A percentile compares a stretch with the other conserved stretches of the same genome.
Evolutionary conservation across 176 grass and related monocot species (phyloP).

Genomic region (Phoenix dactylifera): DNA sequence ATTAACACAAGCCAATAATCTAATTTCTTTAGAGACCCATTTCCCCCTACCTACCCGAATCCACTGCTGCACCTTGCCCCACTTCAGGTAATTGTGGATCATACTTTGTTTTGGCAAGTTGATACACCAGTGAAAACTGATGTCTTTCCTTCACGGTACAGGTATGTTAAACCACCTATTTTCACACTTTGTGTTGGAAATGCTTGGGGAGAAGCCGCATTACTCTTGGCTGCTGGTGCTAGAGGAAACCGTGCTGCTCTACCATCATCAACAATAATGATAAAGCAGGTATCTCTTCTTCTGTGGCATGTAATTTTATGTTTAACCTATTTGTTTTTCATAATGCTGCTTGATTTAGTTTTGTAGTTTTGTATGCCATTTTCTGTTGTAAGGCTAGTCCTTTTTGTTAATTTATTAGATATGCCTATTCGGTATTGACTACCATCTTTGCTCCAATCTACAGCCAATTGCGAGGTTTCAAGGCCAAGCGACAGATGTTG

Average conservation of each 20-base stretch:
- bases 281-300: conserved; percentile 56
- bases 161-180: conserved; percentile 77
- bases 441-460: conserved; percentile 20
- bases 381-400: too few species aligned
- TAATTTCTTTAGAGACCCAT: too few species aligned
- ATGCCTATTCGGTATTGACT: conserved; percentile 6
- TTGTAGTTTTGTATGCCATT: too few species aligned
- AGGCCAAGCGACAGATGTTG: conserved; percentile 66
- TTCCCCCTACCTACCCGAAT: too few species aligned
- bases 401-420: conserved; percentile 19
- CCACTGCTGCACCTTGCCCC: too few species aligned
- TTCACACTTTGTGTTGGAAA: conserved; percentile 91
- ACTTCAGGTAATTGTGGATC: too few species aligned
- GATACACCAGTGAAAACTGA: too few species aligned
- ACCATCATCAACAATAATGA: conserved; percentile 93
- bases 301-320: too few species aligned
- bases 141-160: conserved; percentile 18
- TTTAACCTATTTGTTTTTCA: too few species aligned
- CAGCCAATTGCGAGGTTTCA: conserved; percentile 86
- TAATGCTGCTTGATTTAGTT: too few species aligned
- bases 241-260: conserved; percentile 78
- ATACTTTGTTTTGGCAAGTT: too few species aligned
- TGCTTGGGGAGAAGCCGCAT: conserved; percentile 91
- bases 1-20: too few species aligned
- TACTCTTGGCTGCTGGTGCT: conserved; percentile 86